Conservation (phyloP, 2,329 filamentous ascomycete species). For the Exophiala dermatitidis region DNA sequence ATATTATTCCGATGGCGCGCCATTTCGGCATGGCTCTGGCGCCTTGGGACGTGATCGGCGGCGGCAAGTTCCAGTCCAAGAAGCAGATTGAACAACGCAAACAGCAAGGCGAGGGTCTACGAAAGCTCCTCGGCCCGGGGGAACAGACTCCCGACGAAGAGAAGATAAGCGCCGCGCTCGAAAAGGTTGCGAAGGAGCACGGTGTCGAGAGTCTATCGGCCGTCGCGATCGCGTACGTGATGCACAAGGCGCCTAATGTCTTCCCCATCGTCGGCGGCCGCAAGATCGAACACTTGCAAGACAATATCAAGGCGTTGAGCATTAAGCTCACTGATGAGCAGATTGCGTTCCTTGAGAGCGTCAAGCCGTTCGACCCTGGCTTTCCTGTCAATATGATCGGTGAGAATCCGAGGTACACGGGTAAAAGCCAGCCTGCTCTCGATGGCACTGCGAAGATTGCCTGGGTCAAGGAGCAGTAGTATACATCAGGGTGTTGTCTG, state of each 20-base stretch:
- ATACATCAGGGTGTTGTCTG: no score
- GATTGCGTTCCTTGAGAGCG: slow-evolving; percentile 48
- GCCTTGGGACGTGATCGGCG: slow-evolving; percentile 55
- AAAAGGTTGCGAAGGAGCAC: slow-evolving; percentile 37
- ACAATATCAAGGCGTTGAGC: slow-evolving; percentile 60
- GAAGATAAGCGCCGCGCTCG: slow-evolving; percentile 22
- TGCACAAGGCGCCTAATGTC: slow-evolving; percentile 64
- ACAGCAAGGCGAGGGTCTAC: slow-evolving; percentile 22
- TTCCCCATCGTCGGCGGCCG: slow-evolving; percentile 67
- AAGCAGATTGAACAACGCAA: slow-evolving; percentile 42
- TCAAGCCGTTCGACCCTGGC: slow-evolving; percentile 49
- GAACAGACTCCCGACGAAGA: slow-evolving; percentile 15
- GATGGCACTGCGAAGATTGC: slow-evolving; percentile 7
- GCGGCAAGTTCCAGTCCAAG: slow-evolving; percentile 45
- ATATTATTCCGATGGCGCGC: slow-evolving; percentile 37
- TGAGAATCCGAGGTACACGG: neutral
- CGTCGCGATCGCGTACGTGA: slow-evolving; percentile 64
- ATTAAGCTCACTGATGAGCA: slow-evolving; percentile 48
- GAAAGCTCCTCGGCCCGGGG: slow-evolving; percentile 39
- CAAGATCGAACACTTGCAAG: slow-evolving; percentile 61
- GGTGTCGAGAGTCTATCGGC: slow-evolving; percentile 51
- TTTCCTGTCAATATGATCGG: slow-evolving; percentile 39
- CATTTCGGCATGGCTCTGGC: slow-evolving; percentile 43
- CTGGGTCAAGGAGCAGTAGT: slow-evolving; percentile 1
- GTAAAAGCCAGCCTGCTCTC: neutral